Evolutionary conservation across 495 filamentous ascomycete species (phyloP).

Genomic region (Aspergillus homomorphus): DNA sequence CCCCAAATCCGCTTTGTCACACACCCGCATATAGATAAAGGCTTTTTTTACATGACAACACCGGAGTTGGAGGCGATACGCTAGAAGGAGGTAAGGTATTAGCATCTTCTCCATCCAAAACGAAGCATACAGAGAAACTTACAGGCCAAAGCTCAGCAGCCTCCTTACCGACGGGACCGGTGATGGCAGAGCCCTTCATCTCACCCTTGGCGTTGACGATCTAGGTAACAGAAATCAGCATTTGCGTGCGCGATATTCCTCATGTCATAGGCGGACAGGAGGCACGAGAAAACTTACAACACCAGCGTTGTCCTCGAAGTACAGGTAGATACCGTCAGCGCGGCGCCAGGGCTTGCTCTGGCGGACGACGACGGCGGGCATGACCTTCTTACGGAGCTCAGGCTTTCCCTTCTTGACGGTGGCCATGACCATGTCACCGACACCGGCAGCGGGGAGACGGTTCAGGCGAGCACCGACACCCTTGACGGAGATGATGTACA

Average conservation of each 20-base stretch:
- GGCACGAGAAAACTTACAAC: constrained; percentile 57
- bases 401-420: constrained; percentile 99
- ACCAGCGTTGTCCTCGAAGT: constrained; percentile 99
- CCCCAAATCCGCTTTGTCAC: constrained; percentile 21
- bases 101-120: background rate
- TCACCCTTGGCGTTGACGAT: constrained; percentile 99
- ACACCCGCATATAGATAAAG: constrained; percentile 13
- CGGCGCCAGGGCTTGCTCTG: constrained; percentile 99
- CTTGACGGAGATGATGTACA: constrained; percentile 99
- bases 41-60: constrained; percentile 87
- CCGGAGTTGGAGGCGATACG: constrained; percentile 99
- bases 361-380: constrained; percentile 96
- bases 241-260: background rate
- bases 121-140: constrained; percentile 35
- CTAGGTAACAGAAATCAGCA: constrained; percentile 39
- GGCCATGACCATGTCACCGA: constrained; percentile 99
- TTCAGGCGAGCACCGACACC: constrained; percentile 98
- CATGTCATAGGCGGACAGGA: background rate
- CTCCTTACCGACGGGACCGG: constrained; percentile 98
- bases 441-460: constrained; percentile 94
- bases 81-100: constrained; percentile 37
- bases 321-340: constrained; percentile 94
- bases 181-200: constrained; percentile 99
- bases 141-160: constrained; percentile 99
- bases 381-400: constrained; percentile 99